These are phyloP conservation scores for Labyrinthula sp. DNA, from an alignment of 352 stramenopile species.

Conservation along the genomic window DNA sequence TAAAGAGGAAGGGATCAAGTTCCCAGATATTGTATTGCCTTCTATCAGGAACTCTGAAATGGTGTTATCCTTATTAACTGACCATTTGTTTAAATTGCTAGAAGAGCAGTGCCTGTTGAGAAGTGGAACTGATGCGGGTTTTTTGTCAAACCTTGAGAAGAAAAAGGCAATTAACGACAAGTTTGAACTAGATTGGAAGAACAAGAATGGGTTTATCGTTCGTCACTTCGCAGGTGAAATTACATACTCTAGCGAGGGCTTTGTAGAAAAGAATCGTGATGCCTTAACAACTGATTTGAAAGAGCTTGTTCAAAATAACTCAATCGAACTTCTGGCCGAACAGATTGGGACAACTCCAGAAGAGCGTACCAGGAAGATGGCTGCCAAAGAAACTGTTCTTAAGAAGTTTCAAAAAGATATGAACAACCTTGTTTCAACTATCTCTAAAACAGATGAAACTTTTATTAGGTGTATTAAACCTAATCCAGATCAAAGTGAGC, in stretches of 20 bases:
- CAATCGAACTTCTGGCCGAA: no score
- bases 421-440: constrained; percentile 67
- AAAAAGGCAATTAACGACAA: neutral
- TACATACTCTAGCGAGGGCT: constrained; percentile 71
- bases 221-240: constrained; percentile 80
- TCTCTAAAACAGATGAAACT: no score
- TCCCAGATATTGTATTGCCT: no score
- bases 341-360: no score
- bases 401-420: no score
- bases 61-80: constrained; percentile 6
- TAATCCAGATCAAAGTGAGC: constrained; percentile 74
- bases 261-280: constrained; percentile 86
- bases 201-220: constrained; percentile 57
- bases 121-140: constrained; percentile 51
- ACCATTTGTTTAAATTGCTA: constrained; percentile 51
- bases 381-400: no score
- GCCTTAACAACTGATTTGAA: constrained; percentile 80
- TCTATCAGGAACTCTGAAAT: constrained; percentile 40
- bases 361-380: no score
- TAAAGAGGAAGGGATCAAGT: constrained; percentile 73
- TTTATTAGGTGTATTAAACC: constrained; percentile 97
- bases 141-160: constrained; percentile 24
- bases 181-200: constrained; percentile 3
- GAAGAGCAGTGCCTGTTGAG: constrained; percentile 84
- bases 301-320: no score